Conservation (phyloP, 768 basidiomycete genomes). For the Rhizopogon roseolus region DNA sequence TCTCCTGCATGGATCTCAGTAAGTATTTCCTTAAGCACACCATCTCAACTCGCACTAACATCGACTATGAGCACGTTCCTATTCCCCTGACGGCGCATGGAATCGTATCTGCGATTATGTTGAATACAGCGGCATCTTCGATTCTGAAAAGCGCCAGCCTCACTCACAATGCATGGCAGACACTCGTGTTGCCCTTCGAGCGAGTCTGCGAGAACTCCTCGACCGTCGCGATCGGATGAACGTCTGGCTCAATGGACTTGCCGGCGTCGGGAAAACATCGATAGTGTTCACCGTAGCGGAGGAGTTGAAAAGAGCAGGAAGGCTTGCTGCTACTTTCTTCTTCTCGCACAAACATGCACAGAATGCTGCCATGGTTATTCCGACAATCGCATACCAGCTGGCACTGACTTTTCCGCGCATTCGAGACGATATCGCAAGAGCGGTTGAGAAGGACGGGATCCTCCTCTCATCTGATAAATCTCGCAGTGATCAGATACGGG, state of each 20-base stretch:
- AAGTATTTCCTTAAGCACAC: too few relatives aligned
- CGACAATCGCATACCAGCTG: constrained; percentile 13
- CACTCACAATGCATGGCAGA: background rate
- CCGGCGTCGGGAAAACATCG: background rate
- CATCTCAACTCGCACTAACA: too few relatives aligned
- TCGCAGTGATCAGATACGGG: constrained; percentile 7
- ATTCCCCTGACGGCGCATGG: background rate
- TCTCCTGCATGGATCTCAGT: too few relatives aligned
- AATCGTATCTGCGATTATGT: background rate
- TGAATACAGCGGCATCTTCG: background rate
- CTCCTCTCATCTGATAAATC: background rate
- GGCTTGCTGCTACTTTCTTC: constrained; percentile 7
- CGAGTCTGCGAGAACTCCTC: background rate
- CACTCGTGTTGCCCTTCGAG: background rate
- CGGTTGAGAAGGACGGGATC: constrained; percentile 6
- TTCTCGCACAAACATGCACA: constrained; percentile 10
- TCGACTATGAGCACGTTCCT: too few relatives aligned
- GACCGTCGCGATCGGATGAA: background rate
- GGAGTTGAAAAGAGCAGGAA: background rate
- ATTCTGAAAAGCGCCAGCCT: background rate
- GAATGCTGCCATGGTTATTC: constrained; percentile 2
- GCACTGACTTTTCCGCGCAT: constrained; percentile 5
- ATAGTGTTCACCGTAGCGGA: background rate
- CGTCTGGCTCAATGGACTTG: background rate
- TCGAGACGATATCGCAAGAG: constrained; percentile 5